Evolutionary conservation across 2,329 filamentous ascomycete genomes (phyloP).

Genomic region (Alternaria arborescens): DNA sequence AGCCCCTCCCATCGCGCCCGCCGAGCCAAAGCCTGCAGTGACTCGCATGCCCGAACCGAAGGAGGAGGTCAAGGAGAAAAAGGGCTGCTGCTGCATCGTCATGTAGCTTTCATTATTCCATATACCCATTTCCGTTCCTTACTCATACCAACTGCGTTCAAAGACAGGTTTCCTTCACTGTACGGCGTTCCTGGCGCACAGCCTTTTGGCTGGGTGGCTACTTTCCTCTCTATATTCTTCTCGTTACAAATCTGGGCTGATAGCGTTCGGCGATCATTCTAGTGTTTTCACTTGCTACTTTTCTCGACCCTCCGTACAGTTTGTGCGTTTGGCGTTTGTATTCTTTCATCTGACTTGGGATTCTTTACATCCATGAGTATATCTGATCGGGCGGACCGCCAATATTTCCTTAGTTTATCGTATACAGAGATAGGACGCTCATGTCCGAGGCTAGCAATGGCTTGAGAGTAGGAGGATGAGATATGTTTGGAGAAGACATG

Average conservation of each 20-base stretch:
- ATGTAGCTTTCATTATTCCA: constrained; percentile 63
- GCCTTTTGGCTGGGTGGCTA: constrained; percentile 15
- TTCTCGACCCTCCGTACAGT: constrained; percentile 6
- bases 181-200: constrained; percentile 34
- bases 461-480: constrained; percentile 16
- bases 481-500: constrained; percentile 18
- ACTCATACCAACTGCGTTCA: constrained; percentile 28
- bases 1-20: constrained; percentile 32
- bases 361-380: constrained; percentile 14
- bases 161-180: constrained; percentile 38
- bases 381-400: constrained; percentile 14
- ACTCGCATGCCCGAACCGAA: constrained; percentile 64
- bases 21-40: constrained; percentile 49
- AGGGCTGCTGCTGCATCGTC: constrained; percentile 75
- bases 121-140: constrained; percentile 40
- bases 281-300: constrained; percentile 23
- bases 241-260: constrained; percentile 33
- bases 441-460: constrained; percentile 22
- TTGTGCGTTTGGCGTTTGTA: constrained; percentile 10
- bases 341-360: constrained; percentile 8
- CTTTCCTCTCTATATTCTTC: constrained; percentile 19
- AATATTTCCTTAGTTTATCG: constrained; percentile 19
- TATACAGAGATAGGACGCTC: constrained; percentile 15
- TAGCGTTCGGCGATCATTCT: constrained; percentile 48
- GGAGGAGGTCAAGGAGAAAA: constrained; percentile 66